Conservation (phyloP, 2,329 filamentous ascomycete genomes). For the Hymenoscyphus linearis region DNA sequence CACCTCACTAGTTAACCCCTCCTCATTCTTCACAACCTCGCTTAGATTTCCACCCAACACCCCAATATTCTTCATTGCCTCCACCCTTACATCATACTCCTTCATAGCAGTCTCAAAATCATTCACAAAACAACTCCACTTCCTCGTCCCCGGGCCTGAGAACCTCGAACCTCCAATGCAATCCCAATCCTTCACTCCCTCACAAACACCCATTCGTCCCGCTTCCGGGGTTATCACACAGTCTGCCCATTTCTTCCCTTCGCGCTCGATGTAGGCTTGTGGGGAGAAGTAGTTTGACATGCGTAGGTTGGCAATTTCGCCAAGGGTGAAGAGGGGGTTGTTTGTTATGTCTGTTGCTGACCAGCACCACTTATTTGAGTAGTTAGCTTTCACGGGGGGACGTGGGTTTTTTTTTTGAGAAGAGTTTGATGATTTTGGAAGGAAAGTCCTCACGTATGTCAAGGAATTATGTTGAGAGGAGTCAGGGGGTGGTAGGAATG, state of each 20-base stretch:
- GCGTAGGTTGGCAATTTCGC: conserved; percentile 18
- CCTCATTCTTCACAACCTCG: background rate
- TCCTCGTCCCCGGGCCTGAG: conserved; percentile 21
- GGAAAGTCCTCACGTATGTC: conserved; percentile 7
- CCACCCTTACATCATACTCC: conserved; percentile 4
- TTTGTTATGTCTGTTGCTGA: conserved; percentile 17
- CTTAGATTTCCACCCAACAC: background rate
- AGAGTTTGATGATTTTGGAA: background rate
- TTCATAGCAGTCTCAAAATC: conserved; percentile 4
- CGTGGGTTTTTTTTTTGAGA: too few species aligned
- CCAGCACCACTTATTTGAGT: conserved; percentile 20
- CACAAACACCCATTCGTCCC: conserved; percentile 21
- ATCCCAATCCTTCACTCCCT: conserved; percentile 15
- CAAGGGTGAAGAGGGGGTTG: conserved; percentile 19
- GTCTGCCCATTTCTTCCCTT: conserved; percentile 23
- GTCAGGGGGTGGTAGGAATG: conserved; percentile 20
- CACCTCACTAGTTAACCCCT: conserved; percentile 3
- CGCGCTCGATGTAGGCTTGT: conserved; percentile 21
- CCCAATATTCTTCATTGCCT: background rate
- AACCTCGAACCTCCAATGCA: conserved; percentile 19
- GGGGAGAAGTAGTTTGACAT: conserved; percentile 24
- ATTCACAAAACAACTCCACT: conserved; percentile 21
- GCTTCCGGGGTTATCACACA: conserved; percentile 26
- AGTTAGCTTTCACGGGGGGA: too few species aligned
- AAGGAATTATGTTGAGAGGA: conserved; percentile 9